Evolutionary conservation across 208 protist species (phyloP).

Genomic region (Acanthamoeba lenticulata): DNA sequence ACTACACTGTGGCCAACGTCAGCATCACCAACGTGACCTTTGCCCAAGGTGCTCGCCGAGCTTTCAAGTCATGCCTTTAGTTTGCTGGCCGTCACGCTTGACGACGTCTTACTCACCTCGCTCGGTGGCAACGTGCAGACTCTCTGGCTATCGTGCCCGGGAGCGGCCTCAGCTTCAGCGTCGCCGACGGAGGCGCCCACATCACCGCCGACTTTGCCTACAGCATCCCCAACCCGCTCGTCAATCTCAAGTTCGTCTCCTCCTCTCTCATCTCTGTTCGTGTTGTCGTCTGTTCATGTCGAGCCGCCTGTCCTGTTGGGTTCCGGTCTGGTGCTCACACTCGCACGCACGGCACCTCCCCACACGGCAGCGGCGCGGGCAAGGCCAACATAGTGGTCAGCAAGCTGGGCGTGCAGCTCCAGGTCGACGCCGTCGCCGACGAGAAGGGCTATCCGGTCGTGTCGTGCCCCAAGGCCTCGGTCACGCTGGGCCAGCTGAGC

Average conservation of each 20-base stretch:
- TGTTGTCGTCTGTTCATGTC: too few species aligned
- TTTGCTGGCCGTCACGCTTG: neutral
- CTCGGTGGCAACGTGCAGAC: neutral
- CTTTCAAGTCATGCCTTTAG: neutral
- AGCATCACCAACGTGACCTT: neutral
- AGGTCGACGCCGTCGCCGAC: neutral
- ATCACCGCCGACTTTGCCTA: neutral
- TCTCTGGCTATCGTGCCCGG: neutral
- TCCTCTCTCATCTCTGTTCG: too few species aligned
- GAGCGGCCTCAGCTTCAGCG: neutral
- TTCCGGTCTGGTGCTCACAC: too few species aligned
- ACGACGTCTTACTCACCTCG: neutral
- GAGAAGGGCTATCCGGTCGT: neutral
- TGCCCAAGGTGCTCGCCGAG: neutral
- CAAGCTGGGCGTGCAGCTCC: neutral
- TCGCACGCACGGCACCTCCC: neutral
- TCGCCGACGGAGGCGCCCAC: neutral
- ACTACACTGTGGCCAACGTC: neutral
- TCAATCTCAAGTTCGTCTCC: conserved; percentile 21
- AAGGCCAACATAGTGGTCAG: neutral
- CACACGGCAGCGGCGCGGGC: neutral
- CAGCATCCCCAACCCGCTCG: neutral
- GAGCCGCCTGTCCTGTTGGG: neutral
- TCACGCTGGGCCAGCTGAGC: neutral
- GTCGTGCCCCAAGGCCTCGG: neutral